Evolutionary conservation across 1,284 basidiomycete species (phyloP), one percentile per base, ranked within the genome.

Genomic region (Ustilago trichophora): DNA sequence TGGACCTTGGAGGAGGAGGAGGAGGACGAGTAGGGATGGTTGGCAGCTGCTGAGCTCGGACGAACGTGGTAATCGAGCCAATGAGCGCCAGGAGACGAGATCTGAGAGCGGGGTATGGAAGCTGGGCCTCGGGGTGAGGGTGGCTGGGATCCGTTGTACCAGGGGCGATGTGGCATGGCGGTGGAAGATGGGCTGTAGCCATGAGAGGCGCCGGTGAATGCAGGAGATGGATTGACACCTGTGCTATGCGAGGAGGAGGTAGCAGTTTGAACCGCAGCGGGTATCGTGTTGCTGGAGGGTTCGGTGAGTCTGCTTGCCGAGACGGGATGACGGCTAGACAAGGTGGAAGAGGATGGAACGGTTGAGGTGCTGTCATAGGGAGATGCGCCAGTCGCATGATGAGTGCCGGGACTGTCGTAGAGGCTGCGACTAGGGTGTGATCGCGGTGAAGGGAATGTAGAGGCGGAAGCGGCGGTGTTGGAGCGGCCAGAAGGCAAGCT

Each of bases 71-170:
- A n/a, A 10, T 65, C 55, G 25, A 52, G 42, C 50, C 51, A 54
- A 21, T 65, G 42, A 7, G 43, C 42, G 18, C 50, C 43, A 4
- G 62, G 54, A 11, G 62, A 54, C 4, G 50, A 54, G 33, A 57
- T 35, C 36, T 54, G 63, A 2, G 63, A 53, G 25, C 56, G 56
- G 3, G 52, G 44, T 8, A 41, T 22, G 3, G 63, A 57, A 22
- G 47, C 19, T n/a, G 43, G 42, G n/a, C 37, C 50, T 21, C 42
- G 49, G 9, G 63, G 56, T 4, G 55, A 58, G 12, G 63, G 16
- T 13, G 56, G 56, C 24, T 45, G 60, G 6, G 60, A 63, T 40
- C 60, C 49, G 13, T 51, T 52, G 38, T 56, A 48, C 60, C 53
- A 63, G 1, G 49, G 40, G 1, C 60, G 53, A 31, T 63, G 53